These are phyloP conservation scores for Myxozyma udenii DNA, from an alignment of 805 yeast genomes.

Conservation along the genomic window DNA sequence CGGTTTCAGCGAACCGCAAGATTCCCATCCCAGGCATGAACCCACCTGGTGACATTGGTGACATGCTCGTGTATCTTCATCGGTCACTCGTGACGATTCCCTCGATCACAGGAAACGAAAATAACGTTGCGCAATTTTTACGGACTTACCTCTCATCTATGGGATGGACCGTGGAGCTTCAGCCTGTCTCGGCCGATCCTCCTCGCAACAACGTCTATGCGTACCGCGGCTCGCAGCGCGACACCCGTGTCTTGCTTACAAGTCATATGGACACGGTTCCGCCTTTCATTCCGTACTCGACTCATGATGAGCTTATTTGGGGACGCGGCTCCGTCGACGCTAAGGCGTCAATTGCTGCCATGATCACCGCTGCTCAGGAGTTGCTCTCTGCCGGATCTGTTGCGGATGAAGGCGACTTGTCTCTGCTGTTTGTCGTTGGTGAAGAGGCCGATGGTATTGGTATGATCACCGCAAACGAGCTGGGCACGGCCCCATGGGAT, in stretches of 20 bases:
- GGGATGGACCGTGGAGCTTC: conserved; percentile 55
- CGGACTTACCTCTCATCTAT: conserved; percentile 40
- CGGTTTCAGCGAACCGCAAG: neutral
- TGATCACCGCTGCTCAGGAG: conserved; percentile 53
- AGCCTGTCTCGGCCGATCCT: conserved; percentile 37
- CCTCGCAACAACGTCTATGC: conserved; percentile 56
- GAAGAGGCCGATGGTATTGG: conserved; percentile 69
- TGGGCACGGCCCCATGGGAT: conserved; percentile 49
- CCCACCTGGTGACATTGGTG: conserved; percentile 6
- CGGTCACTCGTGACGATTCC: conserved; percentile 39
- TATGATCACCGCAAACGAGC: conserved; percentile 48
- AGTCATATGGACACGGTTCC: conserved; percentile 75
- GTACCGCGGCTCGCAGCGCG: conserved; percentile 46
- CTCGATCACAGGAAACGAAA: conserved; percentile 42
- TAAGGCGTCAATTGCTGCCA: conserved; percentile 67
- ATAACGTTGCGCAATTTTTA: conserved; percentile 43
- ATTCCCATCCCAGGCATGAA: conserved; percentile 6
- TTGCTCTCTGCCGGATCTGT: conserved; percentile 42
- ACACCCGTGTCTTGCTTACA: conserved; percentile 52
- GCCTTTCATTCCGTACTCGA: conserved; percentile 53
- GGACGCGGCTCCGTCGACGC: conserved; percentile 73
- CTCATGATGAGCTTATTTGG: conserved; percentile 48
- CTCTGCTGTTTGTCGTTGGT: conserved; percentile 63
- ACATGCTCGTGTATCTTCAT: conserved; percentile 33
- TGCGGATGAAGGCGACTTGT: conserved; percentile 52